Conservation (phyloP, 805 yeast species). For the Cyberlindnera subsufficiens region DNA sequence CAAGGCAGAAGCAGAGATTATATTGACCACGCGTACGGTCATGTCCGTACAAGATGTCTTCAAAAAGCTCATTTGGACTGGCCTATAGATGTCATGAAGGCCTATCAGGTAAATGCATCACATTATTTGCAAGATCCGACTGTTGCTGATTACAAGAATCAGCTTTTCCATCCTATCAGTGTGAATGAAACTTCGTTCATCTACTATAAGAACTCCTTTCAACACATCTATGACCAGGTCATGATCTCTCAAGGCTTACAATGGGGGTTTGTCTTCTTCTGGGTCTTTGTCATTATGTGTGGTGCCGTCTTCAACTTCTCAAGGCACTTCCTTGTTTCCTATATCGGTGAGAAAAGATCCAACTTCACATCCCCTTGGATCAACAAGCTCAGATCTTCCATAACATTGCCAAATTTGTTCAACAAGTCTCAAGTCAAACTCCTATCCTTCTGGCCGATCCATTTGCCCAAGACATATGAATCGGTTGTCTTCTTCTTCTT, state of each 20-base stretch:
- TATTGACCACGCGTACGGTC: constrained; percentile 34
- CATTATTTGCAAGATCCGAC: constrained; percentile 27
- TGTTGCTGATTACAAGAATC: constrained; percentile 14
- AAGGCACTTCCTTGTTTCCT: constrained; percentile 22
- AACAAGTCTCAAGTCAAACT: constrained; percentile 19
- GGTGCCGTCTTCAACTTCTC: constrained; percentile 27
- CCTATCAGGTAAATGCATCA: constrained; percentile 31
- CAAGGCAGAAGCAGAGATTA: constrained; percentile 17
- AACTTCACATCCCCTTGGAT: constrained; percentile 10
- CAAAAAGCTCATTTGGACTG: constrained; percentile 29
- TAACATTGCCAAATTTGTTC: constrained; percentile 25
- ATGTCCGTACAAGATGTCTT: constrained; percentile 31
- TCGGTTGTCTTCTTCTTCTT: constrained; percentile 27
- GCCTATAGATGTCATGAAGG: constrained; percentile 28
- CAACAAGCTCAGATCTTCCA: constrained; percentile 17
- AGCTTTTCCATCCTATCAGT: constrained; percentile 28
- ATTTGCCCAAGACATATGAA: constrained; percentile 26
- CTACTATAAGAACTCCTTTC: constrained; percentile 29
- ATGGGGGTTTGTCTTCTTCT: constrained; percentile 40
- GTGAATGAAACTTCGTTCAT: constrained; percentile 27
- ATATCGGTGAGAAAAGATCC: constrained; percentile 15
- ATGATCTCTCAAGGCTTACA: constrained; percentile 35
- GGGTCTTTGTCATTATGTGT: constrained; percentile 30
- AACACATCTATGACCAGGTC: constrained; percentile 32
- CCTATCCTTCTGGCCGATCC: constrained; percentile 23